A percentile compares a stretch with the other conserved stretches of the same genome.
phyloP scores from a whole-genome alignment of 2,329 filamentous ascomycete species.

The Talaromyces funiculosus region DNA sequence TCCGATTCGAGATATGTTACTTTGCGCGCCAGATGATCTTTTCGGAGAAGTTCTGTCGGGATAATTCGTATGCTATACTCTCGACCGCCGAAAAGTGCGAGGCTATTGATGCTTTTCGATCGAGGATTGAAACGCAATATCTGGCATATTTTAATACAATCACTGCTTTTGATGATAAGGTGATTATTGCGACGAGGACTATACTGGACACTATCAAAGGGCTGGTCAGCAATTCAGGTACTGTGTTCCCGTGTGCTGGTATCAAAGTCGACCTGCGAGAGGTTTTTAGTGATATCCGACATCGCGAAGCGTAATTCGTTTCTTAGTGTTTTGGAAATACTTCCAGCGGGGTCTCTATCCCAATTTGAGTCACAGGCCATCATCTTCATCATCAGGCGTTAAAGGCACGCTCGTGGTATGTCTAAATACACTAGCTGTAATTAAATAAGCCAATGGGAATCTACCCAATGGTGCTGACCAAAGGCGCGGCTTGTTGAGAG shows the following conservation, averaged over 20 bases:
- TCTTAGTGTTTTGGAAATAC: no score
- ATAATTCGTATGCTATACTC: neutral
- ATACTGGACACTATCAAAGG: neutral
- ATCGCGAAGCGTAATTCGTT: neutral
- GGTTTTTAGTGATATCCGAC: neutral
- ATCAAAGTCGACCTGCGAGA: neutral
- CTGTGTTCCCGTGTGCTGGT: neutral
- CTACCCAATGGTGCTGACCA: neutral
- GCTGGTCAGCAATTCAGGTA: neutral
- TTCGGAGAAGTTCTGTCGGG: neutral
- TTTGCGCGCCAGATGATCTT: neutral
- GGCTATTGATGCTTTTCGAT: neutral
- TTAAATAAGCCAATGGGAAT: neutral
- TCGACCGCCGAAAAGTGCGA: neutral
- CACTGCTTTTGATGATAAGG: neutral
- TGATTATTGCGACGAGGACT: neutral
- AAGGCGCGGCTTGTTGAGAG: neutral
- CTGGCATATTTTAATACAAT: neutral
- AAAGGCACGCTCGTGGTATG: no score
- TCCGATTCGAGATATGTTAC: neutral
- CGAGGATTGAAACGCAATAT: neutral
- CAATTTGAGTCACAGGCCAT: neutral
- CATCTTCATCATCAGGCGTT: no score
- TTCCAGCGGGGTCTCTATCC: no score
- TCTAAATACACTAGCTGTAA: neutral